Evolutionary conservation across 257 asterid species (phyloP), one percentile per base, ranked within the genome.

Genomic region (Nicotiana obtusifolia): DNA sequence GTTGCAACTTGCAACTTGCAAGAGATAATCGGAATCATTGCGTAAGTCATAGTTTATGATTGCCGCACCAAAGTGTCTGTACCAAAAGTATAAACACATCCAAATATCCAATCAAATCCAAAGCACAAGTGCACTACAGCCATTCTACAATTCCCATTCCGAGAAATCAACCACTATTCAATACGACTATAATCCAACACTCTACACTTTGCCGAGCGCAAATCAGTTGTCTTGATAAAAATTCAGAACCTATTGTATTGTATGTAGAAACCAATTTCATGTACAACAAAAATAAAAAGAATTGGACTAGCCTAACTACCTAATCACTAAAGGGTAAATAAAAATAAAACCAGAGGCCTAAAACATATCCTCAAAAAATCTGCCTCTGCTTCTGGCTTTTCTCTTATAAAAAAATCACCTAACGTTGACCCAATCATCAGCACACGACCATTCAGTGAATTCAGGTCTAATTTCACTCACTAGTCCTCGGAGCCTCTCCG

Each of bases 401-500:
- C 37, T 64, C 69, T 64, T 64, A 7, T 24, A 5, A 65, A 30
- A 33, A 64, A 84, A 76, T 91, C 92, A 90, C 88, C 97, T 90
- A 2, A 93, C 81, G 47, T 86, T 86, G 86, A 93, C 69, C 98
- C 98, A 95, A 60, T 86, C 93, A 30, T 85, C 95, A 49, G 87
- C 75, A 81, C 75, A 87, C 49, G 90, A 85, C 94, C 95, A 91
- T 85, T 88, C 77, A 31, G 87, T 35, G 44, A 35, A 47, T 47
- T 47, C 37, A 7, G 89, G 17, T 64, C 37, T 10, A 73, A 79
- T 77, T 47, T 85, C 84, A 35, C 64, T 56, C 31, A 87, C 73
- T 31, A 95, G 47, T 6, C 81, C 82, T 77, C 49, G 65, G 80
- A 93, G 79, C 89, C 97, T 84, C 73, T 85, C 89, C 59, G 83